These are phyloP conservation scores for Backusella parvicylindrica DNA, from an alignment of 192 early-diverging fungal species.

Conservation along the genomic window DNA sequence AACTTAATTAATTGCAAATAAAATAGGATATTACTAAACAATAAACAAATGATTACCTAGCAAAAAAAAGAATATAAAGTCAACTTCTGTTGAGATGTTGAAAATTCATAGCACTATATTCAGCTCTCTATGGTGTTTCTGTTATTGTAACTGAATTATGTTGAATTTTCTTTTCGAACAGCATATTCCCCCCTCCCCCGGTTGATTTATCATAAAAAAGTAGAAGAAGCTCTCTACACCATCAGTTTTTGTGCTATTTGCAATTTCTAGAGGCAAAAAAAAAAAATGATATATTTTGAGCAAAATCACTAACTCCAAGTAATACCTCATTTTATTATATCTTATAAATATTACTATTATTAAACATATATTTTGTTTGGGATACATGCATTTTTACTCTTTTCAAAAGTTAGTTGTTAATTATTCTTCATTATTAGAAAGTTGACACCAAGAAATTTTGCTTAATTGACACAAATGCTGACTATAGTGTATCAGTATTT, in stretches of 20 bases:
- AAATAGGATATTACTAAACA: too few relatives aligned
- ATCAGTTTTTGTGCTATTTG: slow-evolving; percentile 60
- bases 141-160: too few relatives aligned
- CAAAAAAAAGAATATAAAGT: too few relatives aligned
- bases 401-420: slow-evolving; percentile 50
- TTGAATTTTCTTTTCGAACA: too few relatives aligned
- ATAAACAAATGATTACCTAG: too few relatives aligned
- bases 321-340: background rate
- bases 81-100: too few relatives aligned
- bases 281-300: slow-evolving; percentile 65
- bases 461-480: slow-evolving; percentile 55
- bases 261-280: slow-evolving; percentile 63
- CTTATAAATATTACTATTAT: too few relatives aligned
- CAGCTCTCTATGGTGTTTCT: too few relatives aligned
- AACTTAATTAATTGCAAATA: too few relatives aligned
- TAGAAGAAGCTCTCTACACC: slow-evolving; percentile 32
- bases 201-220: slow-evolving; percentile 10
- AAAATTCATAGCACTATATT: too few relatives aligned
- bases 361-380: slow-evolving; percentile 15
- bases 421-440: background rate
- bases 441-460: background rate
- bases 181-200: too few relatives aligned
- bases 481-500: slow-evolving; percentile 49
- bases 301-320: slow-evolving; percentile 51
- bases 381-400: slow-evolving; percentile 52